Base-by-base conservation (phyloP, 495 filamentous ascomycete genomes). In the Aspergillus affinis region DNA sequence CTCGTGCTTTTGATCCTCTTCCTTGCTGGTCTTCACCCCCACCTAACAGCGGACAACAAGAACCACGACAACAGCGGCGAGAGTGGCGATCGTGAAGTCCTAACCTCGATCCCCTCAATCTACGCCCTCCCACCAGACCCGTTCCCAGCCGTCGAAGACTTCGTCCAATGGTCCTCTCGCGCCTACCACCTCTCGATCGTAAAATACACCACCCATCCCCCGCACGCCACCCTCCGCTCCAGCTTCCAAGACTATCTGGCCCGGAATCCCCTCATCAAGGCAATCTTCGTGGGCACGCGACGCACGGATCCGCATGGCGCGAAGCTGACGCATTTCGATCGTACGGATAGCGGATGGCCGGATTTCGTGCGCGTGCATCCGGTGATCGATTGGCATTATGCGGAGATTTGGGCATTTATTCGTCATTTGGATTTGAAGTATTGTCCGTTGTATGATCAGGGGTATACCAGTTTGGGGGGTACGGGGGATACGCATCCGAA, bases 301-400 rank as follows among this genome's bases (percentile, higher is more conserved):
- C 77, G 95, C 54, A 97, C 93, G 0, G 94, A 98, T 69, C 94
- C 94, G 6, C 93, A 98, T 64, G 92, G 94, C 3, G 86, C 82
- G 56, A 75, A 80, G 29, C 66, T 98, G 65, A 87, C 79, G 8
- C 84, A 88, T 69, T 98, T 98, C 68, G 88, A 95, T 68, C 79
- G 75, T 55, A 98, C 94, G 5, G 94, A 98, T 77, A 73, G 81
- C 27, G 94, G 88, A 4, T 98, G 94, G 94, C 95, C 94, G 23
- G 74, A 81, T 57, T 97, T 98, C 67, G 92, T 98, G 86, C 81
- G 94, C 49, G 79, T 97, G 46, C 92, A 98, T 76, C 94, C 94
- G 0, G 89, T 98, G 9, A 91, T 98, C 68, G 94, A 98, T 68
- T 97, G 94, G 95, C 90, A 93, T 71, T 98, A 97, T 76, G 85